phyloP scores from a whole-genome alignment of 1,284 basidiomycete genomes.

The Puccinia horiana region DNA sequence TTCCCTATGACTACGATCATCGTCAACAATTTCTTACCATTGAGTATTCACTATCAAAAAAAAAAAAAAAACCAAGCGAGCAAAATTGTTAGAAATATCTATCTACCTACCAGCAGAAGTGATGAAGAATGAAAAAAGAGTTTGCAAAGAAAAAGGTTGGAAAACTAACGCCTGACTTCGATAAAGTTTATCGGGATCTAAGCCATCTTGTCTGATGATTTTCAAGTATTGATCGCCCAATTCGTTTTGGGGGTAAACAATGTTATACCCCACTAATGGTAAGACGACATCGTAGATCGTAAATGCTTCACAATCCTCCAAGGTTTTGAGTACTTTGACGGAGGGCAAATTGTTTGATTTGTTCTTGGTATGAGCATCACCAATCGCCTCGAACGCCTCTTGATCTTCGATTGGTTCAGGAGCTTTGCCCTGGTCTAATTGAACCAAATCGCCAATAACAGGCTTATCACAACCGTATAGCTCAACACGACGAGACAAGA shows the following conservation, averaged over 20 bases:
- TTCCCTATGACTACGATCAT: neutral
- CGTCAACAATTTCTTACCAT: constrained; percentile 28
- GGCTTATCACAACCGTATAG: constrained; percentile 73
- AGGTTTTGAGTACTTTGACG: constrained; percentile 60
- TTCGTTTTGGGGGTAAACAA: constrained; percentile 78
- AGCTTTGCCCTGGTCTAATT: constrained; percentile 61
- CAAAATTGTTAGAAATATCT: neutral
- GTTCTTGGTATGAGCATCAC: neutral
- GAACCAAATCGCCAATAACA: constrained; percentile 77
- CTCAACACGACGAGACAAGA: constrained; percentile 86
- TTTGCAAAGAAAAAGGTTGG: neutral
- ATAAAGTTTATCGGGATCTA: constrained; percentile 82
- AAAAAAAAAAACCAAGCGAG: too few species aligned
- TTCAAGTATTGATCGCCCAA: constrained; percentile 71
- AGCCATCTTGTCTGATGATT: constrained; percentile 77
- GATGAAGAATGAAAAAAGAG: neutral
- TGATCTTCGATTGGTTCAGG: constrained; percentile 55
- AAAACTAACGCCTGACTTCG: constrained; percentile 70
- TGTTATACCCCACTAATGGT: constrained; percentile 89
- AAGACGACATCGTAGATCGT: constrained; percentile 91
- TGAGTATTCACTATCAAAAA: constrained; percentile 43
- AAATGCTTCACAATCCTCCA: constrained; percentile 73
- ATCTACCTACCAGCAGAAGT: neutral
- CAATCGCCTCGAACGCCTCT: constrained; percentile 57
- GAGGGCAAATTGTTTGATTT: neutral